Conservation (phyloP, 75 land plant species). For the Isoetes taiwanensis region DNA sequence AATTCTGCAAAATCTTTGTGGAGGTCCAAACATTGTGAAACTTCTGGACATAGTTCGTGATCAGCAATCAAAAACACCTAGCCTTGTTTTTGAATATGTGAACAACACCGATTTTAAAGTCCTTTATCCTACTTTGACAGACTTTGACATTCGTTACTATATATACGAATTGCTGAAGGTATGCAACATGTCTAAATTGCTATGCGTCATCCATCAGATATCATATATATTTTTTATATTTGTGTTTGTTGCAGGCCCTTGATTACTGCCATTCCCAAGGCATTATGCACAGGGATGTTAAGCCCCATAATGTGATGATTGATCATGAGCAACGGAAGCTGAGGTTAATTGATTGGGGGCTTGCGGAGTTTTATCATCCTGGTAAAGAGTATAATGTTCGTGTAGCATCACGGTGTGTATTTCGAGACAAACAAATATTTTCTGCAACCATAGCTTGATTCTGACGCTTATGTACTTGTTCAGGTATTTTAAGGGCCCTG, state of each 20-base stretch:
- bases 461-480: neutral
- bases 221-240: neutral
- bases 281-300: slow-evolving; percentile 94
- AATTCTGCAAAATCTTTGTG: slow-evolving; percentile 76
- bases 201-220: neutral
- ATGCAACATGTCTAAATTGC: slow-evolving; percentile 6
- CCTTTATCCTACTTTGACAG: slow-evolving; percentile 74
- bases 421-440: neutral
- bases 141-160: slow-evolving; percentile 72
- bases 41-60: slow-evolving; percentile 81
- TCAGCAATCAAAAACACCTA: slow-evolving; percentile 82
- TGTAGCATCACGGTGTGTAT: slow-evolving; percentile 73
- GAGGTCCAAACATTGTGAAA: slow-evolving; percentile 79
- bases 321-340: slow-evolving; percentile 83
- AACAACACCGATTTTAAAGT: slow-evolving; percentile 83
- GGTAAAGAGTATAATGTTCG: slow-evolving; percentile 94
- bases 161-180: slow-evolving; percentile 78
- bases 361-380: slow-evolving; percentile 92
- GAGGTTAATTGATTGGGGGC: slow-evolving; percentile 90
- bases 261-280: slow-evolving; percentile 94
- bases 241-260: slow-evolving; percentile 37
- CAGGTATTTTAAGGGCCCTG: slow-evolving; percentile 92
- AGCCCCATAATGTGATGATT: slow-evolving; percentile 95
- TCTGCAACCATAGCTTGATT: neutral
- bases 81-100: slow-evolving; percentile 74